Evolutionary conservation across 1,139 yeast species (phyloP).

Genomic region (Nakaseomyces delphensis): DNA sequence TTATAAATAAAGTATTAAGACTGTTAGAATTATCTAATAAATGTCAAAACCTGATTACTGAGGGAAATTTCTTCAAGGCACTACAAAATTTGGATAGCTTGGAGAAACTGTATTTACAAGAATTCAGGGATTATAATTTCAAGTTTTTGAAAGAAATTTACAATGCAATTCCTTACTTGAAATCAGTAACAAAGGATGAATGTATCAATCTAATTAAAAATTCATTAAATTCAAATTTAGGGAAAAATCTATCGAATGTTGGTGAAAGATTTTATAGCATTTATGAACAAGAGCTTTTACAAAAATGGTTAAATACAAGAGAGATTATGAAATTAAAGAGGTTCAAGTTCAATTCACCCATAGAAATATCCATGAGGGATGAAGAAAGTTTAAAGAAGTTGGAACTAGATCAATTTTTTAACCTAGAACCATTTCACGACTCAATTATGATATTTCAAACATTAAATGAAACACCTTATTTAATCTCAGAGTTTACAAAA

Average conservation of each 20-base stretch:
- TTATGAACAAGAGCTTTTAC: constrained; percentile 44
- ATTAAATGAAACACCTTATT: constrained; percentile 52
- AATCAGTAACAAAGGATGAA: constrained; percentile 67
- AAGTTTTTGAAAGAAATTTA: constrained; percentile 64
- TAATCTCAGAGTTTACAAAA: constrained; percentile 55
- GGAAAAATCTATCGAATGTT: constrained; percentile 50
- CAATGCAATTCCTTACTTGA: constrained; percentile 69
- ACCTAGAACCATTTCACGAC: constrained; percentile 67
- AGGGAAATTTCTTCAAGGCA: constrained; percentile 64
- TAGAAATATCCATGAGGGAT: constrained; percentile 65
- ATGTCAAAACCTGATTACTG: constrained; percentile 72
- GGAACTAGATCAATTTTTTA: constrained; percentile 31
- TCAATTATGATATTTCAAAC: constrained; percentile 75
- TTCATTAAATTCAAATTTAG: constrained; percentile 56
- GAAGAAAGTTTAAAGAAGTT: constrained; percentile 24
- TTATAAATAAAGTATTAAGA: constrained; percentile 62
- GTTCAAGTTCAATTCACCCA: constrained; percentile 76
- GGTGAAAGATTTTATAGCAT: constrained; percentile 49
- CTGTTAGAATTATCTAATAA: constrained; percentile 81
- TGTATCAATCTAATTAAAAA: constrained; percentile 64
- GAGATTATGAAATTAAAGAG: constrained; percentile 40
- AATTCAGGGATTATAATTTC: constrained; percentile 54
- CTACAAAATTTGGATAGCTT: constrained; percentile 74
- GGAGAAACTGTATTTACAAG: constrained; percentile 54
- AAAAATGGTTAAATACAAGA: constrained; percentile 28